Base-by-base conservation (phyloP, 495 filamentous ascomycete species). In the Gamarada debralockiae region DNA sequence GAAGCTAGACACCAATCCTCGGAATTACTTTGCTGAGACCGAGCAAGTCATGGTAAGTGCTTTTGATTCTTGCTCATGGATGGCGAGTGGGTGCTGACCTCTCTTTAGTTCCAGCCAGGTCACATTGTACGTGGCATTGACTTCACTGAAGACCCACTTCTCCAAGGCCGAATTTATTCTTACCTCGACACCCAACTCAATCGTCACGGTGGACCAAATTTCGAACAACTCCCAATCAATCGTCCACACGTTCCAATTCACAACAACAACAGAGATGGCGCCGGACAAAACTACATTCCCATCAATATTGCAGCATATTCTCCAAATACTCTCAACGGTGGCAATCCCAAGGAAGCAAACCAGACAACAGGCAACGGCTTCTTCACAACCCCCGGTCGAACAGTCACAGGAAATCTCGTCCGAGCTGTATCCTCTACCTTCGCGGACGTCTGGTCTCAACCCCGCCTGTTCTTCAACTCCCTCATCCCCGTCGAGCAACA, bases 21-120 rank as follows among this genome's bases (percentile, higher is more conserved):
- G 64, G 25, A 89, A 91, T 68, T 91, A 85, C 73, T 91, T 91
- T 63, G 85, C 87, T 9, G 87, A 89, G 64, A 86, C 84, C 0
- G 87, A 90, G 65, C 84, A 89, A 65, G 67, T 80, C 60, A 83
- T 83, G 79, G 80, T 84, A 66, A 42, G 73, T 69, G 37, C 5
- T 6, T 15, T 14, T 7, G 37, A 15, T 18, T 29, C 3, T 15
- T 24, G 17, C 31, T 27, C n/a, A n/a, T n/a, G n/a, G n/a, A n/a
- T 13, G 27, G 1, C 43, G 34, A 23, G 39, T 27, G 7, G 17
- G 8, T 10, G 17, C 43, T 37, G 6, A 7, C 20, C 49, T 29
- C 50, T 45, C 36, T 27, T 29, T 52, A 75, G 73, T 79, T 77
- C 58, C 76, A 74, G 68, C 78, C 78, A 13, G 78, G 74, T 4